Conservation (phyloP, 257 asterid species). For the Henckelia pumila region DNA sequence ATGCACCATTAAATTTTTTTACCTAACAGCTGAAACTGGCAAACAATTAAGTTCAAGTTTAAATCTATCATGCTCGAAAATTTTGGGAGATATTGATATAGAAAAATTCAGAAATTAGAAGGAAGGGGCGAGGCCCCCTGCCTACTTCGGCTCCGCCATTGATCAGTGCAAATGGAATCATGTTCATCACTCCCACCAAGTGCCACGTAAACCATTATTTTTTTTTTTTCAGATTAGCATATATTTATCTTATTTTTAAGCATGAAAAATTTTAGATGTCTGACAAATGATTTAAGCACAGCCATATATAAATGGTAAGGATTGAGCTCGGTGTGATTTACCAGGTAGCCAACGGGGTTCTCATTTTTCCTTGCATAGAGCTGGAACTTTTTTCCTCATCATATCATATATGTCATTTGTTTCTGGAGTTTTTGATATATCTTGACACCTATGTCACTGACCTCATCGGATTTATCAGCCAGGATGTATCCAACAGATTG, state of each 20-base stretch:
- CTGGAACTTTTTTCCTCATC: conserved; percentile 78
- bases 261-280: background rate
- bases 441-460: conserved; percentile 77
- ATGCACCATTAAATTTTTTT: too few species aligned
- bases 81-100: too few species aligned
- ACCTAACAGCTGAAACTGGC: too few species aligned
- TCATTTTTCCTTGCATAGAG: conserved; percentile 82
- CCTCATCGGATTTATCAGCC: conserved; percentile 87
- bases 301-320: background rate
- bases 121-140: too few species aligned
- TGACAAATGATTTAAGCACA: conserved; percentile 1
- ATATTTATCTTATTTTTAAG: background rate
- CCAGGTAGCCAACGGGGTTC: conserved; percentile 96
- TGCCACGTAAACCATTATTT: too few species aligned
- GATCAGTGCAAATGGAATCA: too few species aligned
- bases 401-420: conserved; percentile 63
- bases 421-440: conserved; percentile 89
- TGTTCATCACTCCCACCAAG: too few species aligned
- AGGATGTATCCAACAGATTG: conserved; percentile 93
- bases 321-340: conserved; percentile 34
- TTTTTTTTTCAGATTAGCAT: too few species aligned
- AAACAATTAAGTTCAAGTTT: too few species aligned
- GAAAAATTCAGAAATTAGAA: too few species aligned
- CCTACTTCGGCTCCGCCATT: too few species aligned
- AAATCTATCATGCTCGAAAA: too few species aligned